Conservation (phyloP, 2,329 filamentous ascomycete genomes). For the Alternaria solani region DNA sequence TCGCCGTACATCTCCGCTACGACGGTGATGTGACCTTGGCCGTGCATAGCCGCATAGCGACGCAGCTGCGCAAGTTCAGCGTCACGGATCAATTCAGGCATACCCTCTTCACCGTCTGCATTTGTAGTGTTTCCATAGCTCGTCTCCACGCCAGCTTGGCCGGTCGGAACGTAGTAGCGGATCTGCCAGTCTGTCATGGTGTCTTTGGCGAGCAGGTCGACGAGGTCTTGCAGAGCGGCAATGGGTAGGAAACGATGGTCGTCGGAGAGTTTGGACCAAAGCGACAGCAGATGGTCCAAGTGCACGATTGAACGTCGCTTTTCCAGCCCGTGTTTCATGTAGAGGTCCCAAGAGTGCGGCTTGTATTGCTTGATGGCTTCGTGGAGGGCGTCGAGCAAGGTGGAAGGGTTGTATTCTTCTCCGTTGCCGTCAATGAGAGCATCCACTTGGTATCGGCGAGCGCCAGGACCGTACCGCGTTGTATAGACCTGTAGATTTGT, state of each 20-base stretch:
- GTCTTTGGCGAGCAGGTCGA: slow-evolving; percentile 8
- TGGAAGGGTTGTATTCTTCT: background rate
- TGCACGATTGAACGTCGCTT: slow-evolving; percentile 7
- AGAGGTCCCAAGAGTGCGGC: background rate
- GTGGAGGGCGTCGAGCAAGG: background rate
- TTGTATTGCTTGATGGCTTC: background rate
- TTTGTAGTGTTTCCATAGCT: background rate
- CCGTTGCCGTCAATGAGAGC: background rate
- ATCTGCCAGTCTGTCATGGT: slow-evolving; percentile 11
- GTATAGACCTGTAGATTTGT: background rate
- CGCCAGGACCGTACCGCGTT: no score
- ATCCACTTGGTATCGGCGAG: background rate
- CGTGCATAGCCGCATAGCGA: background rate
- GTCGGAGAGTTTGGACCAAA: slow-evolving; percentile 1
- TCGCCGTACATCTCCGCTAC: slow-evolving; percentile 10
- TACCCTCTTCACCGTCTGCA: background rate
- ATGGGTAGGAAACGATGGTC: background rate
- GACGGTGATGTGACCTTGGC: background rate
- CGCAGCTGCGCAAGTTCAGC: slow-evolving; percentile 3
- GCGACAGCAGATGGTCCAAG: slow-evolving; percentile 11
- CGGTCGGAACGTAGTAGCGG: slow-evolving; percentile 8
- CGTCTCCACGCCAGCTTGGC: background rate
- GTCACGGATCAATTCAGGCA: background rate
- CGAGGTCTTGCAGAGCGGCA: background rate
- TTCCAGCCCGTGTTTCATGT: background rate